A percentile compares a stretch with the other conserved stretches of the same genome.
These are phyloP conservation scores for Spinellus fusiger DNA, from an alignment of 192 early-diverging fungal genomes.

Conservation along the genomic window DNA sequence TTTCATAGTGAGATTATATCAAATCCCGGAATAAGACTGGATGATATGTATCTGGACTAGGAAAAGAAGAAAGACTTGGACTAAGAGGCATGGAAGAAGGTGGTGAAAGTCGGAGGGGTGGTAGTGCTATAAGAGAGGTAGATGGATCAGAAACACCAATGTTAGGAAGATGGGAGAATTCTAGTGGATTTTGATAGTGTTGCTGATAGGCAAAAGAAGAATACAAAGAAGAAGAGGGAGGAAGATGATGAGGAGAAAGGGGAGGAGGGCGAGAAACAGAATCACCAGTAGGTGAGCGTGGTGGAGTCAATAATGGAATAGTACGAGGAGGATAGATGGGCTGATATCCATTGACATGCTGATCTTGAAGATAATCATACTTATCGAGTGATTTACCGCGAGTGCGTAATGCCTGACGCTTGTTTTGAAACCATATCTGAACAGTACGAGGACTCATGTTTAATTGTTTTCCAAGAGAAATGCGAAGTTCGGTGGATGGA, in stretches of 20 bases:
- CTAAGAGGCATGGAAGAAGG: neutral
- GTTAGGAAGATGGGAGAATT: neutral
- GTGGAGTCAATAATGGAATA: neutral
- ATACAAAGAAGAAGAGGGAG: slow-evolving; percentile 1
- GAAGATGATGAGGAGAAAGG: slow-evolving; percentile 5
- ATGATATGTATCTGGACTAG: slow-evolving; percentile 17
- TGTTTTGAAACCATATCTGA: slow-evolving; percentile 94
- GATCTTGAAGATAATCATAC: neutral
- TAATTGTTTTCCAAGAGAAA: slow-evolving; percentile 61
- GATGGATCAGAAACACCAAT: no score
- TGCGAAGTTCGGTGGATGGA: slow-evolving; percentile 68
- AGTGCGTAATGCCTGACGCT: slow-evolving; percentile 51
- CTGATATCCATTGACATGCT: neutral
- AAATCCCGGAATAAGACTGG: slow-evolving; percentile 3
- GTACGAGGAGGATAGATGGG: neutral
- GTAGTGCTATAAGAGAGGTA: neutral
- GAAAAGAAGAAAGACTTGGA: slow-evolving; percentile 8
- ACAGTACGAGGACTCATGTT: slow-evolving; percentile 80
- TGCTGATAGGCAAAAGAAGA: neutral
- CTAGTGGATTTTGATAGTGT: neutral
- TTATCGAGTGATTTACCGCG: neutral
- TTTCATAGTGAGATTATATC: no score
- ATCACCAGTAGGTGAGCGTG: neutral
- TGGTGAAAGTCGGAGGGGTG: slow-evolving; percentile 13
- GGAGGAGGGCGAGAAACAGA: slow-evolving; percentile 1